Evolutionary conservation across 805 yeast genomes (phyloP), one percentile per base, ranked within the genome.

Genomic region (Saccharomycopsis vini): DNA sequence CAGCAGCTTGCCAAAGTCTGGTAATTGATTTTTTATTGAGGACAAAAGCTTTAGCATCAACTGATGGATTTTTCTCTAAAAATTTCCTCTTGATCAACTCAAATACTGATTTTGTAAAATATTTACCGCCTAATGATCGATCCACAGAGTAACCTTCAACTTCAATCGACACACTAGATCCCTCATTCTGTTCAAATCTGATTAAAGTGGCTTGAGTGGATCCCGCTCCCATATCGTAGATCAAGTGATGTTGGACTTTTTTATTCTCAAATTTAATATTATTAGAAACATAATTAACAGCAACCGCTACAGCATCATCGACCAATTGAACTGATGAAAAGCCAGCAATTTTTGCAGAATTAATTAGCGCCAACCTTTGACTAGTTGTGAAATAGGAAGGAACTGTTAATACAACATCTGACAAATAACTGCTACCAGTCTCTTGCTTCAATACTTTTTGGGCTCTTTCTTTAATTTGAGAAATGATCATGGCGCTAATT

Each of bases 211-310:
- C 95, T 44, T 80, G 76, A 0, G 95, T 83, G 1, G 95, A 80
- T 1, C 95, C 95, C 4, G 95, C 90, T 38, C 98, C 98, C 74
- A 84, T 75, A 60, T 92, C 98, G 58, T 81, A 87, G 29, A 92
- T 72, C 40, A 87, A 58, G 57, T 84, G 84, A 55, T 77, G 71
- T 53, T 75, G 76, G 44, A 68, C 72, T 2, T 68, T 70, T 3
- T 59, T 60, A n/a, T 18, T 21, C 24, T 67, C 67, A 40, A 76
- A 69, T 5, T 60, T 58, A 42, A 46, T 43, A 24, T 49, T 46
- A 36, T 73, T 70, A 26, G 83, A 69, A 1, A 86, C 85, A 59
- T 77, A 89, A 56, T 87, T 85, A 36, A 85, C 62, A 1, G 95
- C 95, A 13, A 86, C 87, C 2, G 97, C 92, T n/a, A 86, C 64